Evolutionary conservation across 2,329 filamentous ascomycete genomes (phyloP).

Genomic region (Fusarium drepaniforme): DNA sequence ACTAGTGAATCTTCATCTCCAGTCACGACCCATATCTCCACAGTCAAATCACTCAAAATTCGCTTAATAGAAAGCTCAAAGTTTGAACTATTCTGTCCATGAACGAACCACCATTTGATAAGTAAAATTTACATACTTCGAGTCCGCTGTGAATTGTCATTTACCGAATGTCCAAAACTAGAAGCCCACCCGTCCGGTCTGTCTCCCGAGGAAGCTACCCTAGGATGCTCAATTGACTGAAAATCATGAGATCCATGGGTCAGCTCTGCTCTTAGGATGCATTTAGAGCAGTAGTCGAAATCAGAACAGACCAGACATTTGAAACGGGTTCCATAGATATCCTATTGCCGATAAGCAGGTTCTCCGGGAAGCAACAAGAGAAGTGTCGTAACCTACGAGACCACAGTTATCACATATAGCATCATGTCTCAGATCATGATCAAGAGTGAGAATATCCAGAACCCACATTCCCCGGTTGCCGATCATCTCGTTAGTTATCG

Average conservation of each 20-base stretch:
- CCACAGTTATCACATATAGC: neutral
- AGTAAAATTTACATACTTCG: neutral
- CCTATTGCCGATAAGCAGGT: neutral
- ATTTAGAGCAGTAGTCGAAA: neutral
- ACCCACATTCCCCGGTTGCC: neutral
- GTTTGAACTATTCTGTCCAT: neutral
- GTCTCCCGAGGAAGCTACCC: neutral
- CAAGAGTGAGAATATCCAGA: neutral
- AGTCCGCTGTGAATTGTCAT: neutral
- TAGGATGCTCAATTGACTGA: neutral
- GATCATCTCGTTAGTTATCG: neutral
- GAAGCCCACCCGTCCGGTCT: neutral
- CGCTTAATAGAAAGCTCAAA: neutral
- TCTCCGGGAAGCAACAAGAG: neutral
- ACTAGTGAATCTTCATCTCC: neutral
- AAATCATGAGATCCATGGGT: neutral
- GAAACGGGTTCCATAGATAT: neutral
- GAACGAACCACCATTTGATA: neutral
- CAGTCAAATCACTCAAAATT: neutral
- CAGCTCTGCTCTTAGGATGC: neutral
- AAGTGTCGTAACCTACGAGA: neutral
- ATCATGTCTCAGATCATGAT: neutral
- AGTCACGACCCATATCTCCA: neutral
- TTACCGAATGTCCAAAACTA: neutral
- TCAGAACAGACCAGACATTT: neutral